phyloP scores from a whole-genome alignment of 352 stramenopile species.

The Phytophthora pistaciae region DNA sequence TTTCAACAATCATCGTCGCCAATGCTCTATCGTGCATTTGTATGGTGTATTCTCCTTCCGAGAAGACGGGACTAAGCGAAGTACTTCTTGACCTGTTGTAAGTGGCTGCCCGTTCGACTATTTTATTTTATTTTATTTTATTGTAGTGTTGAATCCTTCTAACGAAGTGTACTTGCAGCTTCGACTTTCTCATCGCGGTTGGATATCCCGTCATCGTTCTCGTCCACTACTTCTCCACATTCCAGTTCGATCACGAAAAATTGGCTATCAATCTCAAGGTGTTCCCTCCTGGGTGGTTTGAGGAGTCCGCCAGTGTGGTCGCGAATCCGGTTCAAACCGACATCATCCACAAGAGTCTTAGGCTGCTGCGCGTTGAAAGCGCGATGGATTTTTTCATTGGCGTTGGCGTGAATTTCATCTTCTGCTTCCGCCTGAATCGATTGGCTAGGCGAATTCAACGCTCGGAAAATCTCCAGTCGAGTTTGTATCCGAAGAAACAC shows the following conservation, averaged over 20 bases:
- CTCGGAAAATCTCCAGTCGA: background rate
- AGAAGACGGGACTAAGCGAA: background rate
- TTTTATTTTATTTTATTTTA: no score
- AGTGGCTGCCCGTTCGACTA: background rate
- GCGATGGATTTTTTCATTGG: slow-evolving; percentile 21
- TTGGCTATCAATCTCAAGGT: slow-evolving; percentile 4
- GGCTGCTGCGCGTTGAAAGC: slow-evolving; percentile 35
- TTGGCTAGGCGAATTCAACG: slow-evolving; percentile 1
- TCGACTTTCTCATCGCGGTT: slow-evolving; percentile 11
- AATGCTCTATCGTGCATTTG: slow-evolving; percentile 4
- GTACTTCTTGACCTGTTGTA: slow-evolving; percentile 12
- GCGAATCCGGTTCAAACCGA: slow-evolving; percentile 21
- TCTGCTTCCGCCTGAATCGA: slow-evolving; percentile 5
- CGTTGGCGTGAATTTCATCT: slow-evolving; percentile 7
- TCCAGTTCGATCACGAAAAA: slow-evolving; percentile 2
- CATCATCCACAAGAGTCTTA: slow-evolving; percentile 26
- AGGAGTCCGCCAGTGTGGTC: background rate
- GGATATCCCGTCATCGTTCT: slow-evolving; percentile 7
- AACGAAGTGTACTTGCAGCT: background rate
- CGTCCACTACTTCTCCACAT: slow-evolving; percentile 1
- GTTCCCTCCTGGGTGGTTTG: slow-evolving; percentile 5
- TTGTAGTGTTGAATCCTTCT: no score
- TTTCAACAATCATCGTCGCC: background rate
- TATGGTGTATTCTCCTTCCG: slow-evolving; percentile 3
- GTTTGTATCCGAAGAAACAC: slow-evolving; percentile 13